These are phyloP conservation scores for Ensete ventricosum DNA, from an alignment of 176 grass and related monocot species.

Conservation along the genomic window DNA sequence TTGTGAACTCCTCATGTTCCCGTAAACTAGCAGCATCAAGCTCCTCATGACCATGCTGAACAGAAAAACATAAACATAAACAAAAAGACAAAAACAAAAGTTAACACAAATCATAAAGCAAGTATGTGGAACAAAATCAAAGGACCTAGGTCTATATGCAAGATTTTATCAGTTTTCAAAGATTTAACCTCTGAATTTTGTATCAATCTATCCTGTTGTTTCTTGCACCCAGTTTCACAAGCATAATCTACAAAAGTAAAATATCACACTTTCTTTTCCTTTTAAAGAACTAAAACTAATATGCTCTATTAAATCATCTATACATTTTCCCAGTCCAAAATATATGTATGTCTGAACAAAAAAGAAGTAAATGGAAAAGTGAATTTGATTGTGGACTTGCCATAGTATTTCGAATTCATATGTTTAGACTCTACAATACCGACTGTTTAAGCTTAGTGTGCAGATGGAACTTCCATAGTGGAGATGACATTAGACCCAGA, in stretches of 20 bases:
- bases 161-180: not conserved
- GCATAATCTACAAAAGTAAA: not conserved
- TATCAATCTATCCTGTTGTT: not conserved
- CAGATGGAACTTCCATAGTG: not conserved
- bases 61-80: not conserved
- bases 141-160: not conserved
- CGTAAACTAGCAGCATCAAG: slow-evolving; percentile 93
- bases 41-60: slow-evolving; percentile 86
- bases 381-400: too few species aligned
- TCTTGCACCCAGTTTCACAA: not conserved
- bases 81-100: not conserved
- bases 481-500: not conserved
- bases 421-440: too few species aligned
- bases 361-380: too few species aligned
- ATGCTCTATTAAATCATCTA: too few species aligned
- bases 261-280: too few species aligned
- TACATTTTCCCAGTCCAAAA: too few species aligned
- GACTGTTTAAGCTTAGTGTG: not conserved
- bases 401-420: too few species aligned
- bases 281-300: too few species aligned
- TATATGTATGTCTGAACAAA: too few species aligned
- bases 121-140: not conserved
- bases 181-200: not conserved
- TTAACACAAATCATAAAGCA: not conserved
- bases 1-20: slow-evolving; percentile 96